Base-by-base conservation (phyloP, 164 flowering plant genomes). In the Aristolochia fimbriata region DNA sequence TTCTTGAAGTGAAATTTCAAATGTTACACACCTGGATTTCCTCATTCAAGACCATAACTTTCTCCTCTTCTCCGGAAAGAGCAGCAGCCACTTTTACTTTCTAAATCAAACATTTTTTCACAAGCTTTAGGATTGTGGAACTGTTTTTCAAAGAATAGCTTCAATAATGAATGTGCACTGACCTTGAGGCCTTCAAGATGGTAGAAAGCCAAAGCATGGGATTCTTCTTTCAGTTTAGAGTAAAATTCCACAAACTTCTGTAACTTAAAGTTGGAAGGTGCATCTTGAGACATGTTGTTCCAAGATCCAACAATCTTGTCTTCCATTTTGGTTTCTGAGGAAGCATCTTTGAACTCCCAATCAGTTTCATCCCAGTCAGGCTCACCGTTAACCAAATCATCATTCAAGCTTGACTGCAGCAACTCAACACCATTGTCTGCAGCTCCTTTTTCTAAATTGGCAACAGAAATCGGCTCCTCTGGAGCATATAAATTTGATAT, bases 101-200 rank as follows among this genome's bases (percentile, higher is more conserved):
- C 95, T 85, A 64, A 66, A 27, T 62, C 45, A 60, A 64, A 54
- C 11, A 30, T 68, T 50, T 59, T 62, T 51, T 48, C n/a, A 77
- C 48, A 60, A 51, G 50, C 24, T 41, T 72, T 51, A 77, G 65
- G 21, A 31, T 22, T n/a, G 20, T 65, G 16, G 16, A 27, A 63
- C 20, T 20, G 37, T 37, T 37, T 5, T 37, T 20, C 27, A 48
- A 27, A 19, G 15, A 51, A 37, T 59, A 23, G 51, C 5, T 43
- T 19, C 45, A 58, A 62, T 50, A 24, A 64, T 53, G 15, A 52
- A 60, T 51, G 33, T 47, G 57, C 41, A 80, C 77, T 41, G 57
- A 87, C 94, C 96, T 83, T 82, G 51, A 83, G 63, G 53, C 62
- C 71, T 16, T 76, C 82, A 67, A 86, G 73, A 74, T 82, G 96